Base-by-base conservation (phyloP, 148 eudicot species). In the Rhododendron ovatum region DNA sequence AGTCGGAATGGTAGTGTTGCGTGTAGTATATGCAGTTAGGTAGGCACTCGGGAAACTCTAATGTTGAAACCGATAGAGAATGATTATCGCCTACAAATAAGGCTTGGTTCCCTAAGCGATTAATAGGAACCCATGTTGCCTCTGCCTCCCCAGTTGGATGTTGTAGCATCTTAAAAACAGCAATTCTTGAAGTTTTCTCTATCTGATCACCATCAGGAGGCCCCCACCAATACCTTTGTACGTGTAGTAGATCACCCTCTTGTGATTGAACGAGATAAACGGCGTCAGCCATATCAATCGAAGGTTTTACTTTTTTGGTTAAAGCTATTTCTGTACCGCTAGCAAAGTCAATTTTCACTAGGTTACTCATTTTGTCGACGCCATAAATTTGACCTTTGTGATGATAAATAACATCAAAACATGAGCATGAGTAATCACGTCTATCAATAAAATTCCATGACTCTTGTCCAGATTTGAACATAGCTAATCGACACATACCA, bases 191-290 rank as follows among this genome's bases (percentile, higher is more conserved):
- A 59, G 65, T 59, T 59, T 20, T 59, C n/a, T 22, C 65, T 3
- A 1, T 0, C 6, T 18, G 37, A 35, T 35, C 33, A 9, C 22
- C 4, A 18, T 51, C 33, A 5, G n/a, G 35, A 15, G 0, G 0
- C 7, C 43, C 43, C 1, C 0, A 3, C 84, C 53, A 73, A 51
- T 24, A 39, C 67, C 86, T 55, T 39, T 85, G 28, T 65, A 85
- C 47, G 9, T 55, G 13, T 5, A 85, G 81, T 30, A 85, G 81
- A 37, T 85, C 59, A 2, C 82, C 83, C 7, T 48, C 86, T 41
- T 77, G 73, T 24, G 78, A 85, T 37, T 85, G 78, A 63, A 84
- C 81, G 55, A 84, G 86, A 76, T 84, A 84, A 53, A 26, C 30
- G 51, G 43, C 81, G 17, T 50, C 14, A 2, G 7, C 9, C 48